A percentile compares a stretch with the other conserved stretches of the same genome.
Evolutionary conservation across 1,284 basidiomycete genomes (phyloP).

Genomic region (Phenoliferia sp.): DNA sequence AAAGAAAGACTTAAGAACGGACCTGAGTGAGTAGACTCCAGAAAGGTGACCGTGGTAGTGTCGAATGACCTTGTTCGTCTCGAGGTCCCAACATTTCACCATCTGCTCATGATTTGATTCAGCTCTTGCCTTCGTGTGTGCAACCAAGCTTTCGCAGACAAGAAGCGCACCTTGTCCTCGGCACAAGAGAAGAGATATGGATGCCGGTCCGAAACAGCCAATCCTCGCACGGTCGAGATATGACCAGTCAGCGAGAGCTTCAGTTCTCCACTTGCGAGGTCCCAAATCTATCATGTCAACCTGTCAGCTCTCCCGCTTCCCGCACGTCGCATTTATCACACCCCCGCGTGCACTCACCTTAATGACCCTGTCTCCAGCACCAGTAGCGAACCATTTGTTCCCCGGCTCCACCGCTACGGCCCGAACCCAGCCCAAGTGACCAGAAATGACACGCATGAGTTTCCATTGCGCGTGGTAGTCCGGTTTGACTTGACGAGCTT

Average conservation of each 20-base stretch:
- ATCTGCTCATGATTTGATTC: slow-evolving; percentile 53
- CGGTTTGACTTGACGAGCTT: slow-evolving; percentile 85
- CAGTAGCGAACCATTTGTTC: slow-evolving; percentile 98
- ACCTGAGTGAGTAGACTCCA: slow-evolving; percentile 80
- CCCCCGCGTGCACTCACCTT: slow-evolving; percentile 54
- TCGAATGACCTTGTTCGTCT: slow-evolving; percentile 96
- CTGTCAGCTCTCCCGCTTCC: not conserved
- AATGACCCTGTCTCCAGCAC: slow-evolving; percentile 94
- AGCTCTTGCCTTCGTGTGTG: slow-evolving; percentile 8
- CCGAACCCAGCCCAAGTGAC: slow-evolving; percentile 97
- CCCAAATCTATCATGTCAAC: slow-evolving; percentile 68
- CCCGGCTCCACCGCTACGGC: slow-evolving; percentile 93
- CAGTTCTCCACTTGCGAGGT: slow-evolving; percentile 89
- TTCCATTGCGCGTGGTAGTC: slow-evolving; percentile 96
- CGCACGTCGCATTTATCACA: not conserved
- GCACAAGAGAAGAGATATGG: slow-evolving; percentile 96
- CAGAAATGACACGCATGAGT: slow-evolving; percentile 91
- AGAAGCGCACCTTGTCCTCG: slow-evolving; percentile 80
- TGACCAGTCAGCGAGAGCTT: slow-evolving; percentile 95
- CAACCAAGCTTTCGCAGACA: not conserved
- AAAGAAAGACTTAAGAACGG: slow-evolving; percentile 13
- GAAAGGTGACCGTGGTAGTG: slow-evolving; percentile 98
- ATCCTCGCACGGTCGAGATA: slow-evolving; percentile 90
- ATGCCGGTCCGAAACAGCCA: slow-evolving; percentile 87
- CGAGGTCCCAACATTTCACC: slow-evolving; percentile 99